Base-by-base conservation (phyloP, 768 basidiomycete genomes). In the Rubroboletus pulcherrimus region DNA sequence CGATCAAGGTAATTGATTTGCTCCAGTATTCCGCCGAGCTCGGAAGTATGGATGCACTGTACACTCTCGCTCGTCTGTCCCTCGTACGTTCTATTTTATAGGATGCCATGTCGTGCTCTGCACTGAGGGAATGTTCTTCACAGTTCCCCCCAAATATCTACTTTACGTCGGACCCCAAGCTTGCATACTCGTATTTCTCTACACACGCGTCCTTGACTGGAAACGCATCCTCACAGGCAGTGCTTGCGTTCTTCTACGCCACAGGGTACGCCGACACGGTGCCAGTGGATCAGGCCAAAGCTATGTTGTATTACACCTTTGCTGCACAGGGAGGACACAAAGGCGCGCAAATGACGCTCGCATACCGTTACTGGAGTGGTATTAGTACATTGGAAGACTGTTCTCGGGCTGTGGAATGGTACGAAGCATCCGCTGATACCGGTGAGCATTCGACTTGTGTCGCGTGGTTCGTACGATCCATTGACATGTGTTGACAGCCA, bases 301-400 rank as follows among this genome's bases (percentile, higher is more conserved):
- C 95, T 0, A 85, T 96, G 58, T 77, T 98, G 0, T 90, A 96
- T 64, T 93, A 94, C 69, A 97, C 95, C 0, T 98, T 98, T 64
- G 87, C 95, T 4, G 94, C 93, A 1, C 85, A 94, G 49, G 87
- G 89, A 2, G 91, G 89, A 0, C 82, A 94, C 72, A 85, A 86
- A 62, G 88, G 89, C 6, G 90, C 96, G 0, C 87, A 94, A 68
- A 94, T 96, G 91, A 85, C 93, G 2, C 77, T 98, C 33, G 97
- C 87, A 0, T 98, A 96, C 71, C 83, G 94, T 29, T 87, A 95
- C 66, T 98, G 94, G 95, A 87, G 90, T 38, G 97, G 97, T 1
- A 97, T 99, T 54, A 91, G 95, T 11, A 87, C 93, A 1, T 75
- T 84, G 50, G 93, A 98, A 69, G 85, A 86, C 62, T 98, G 97